phyloP scores from a whole-genome alignment of 192 early-diverging fungal species.

The Coemansia sp. region DNA sequence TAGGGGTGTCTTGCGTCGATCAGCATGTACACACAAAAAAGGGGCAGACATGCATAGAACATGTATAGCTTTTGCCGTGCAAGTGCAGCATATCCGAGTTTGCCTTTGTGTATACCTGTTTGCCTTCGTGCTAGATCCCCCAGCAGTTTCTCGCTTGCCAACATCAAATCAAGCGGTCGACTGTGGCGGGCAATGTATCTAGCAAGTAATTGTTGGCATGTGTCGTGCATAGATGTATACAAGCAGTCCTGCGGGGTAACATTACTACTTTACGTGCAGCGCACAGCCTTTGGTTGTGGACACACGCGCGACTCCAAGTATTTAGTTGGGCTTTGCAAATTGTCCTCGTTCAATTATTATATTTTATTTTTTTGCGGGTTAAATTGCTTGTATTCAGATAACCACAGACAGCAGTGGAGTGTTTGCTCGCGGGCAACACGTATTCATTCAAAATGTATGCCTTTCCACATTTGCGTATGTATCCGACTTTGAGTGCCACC shows the following conservation, averaged over 20 bases:
- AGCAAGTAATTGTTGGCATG: neutral
- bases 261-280: neutral
- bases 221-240: neutral
- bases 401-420: neutral
- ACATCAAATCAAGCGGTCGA: neutral
- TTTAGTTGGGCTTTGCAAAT: too few relatives aligned
- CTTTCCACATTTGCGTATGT: neutral
- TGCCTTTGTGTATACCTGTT: neutral
- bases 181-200: neutral
- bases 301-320: neutral
- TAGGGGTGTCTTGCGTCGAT: neutral
- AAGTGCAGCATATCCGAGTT: neutral
- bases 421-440: neutral
- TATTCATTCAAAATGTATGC: too few relatives aligned
- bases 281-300: neutral
- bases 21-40: neutral
- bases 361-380: too few relatives aligned
- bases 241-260: neutral
- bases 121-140: neutral
- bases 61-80: conserved; percentile 4
- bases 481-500: neutral
- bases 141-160: neutral
- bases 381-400: neutral
- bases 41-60: neutral
- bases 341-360: too few relatives aligned